A percentile compares a stretch with the other conserved stretches of the same genome.
These are phyloP conservation scores for Mortierella polycephala DNA, from an alignment of 371 early-diverging fungal species.

Conservation along the genomic window DNA sequence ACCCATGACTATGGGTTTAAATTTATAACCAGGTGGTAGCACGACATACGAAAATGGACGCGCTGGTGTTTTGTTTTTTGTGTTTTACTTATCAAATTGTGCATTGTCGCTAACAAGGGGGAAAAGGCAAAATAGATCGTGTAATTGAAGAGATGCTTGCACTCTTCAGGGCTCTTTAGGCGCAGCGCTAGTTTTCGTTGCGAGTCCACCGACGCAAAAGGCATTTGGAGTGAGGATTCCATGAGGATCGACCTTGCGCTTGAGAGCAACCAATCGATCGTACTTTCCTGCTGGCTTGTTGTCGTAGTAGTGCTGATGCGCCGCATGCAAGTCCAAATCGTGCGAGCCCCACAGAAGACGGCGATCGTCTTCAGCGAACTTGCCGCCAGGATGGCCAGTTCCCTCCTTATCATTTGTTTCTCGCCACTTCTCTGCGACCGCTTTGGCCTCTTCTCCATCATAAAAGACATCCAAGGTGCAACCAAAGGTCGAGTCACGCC, in stretches of 20 bases:
- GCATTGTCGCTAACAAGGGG: too few species aligned
- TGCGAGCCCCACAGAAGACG: slow-evolving; percentile 44
- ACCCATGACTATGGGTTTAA: too few species aligned
- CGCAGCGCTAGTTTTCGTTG: too few species aligned
- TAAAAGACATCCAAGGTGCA: slow-evolving; percentile 25
- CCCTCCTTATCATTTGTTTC: slow-evolving; percentile 7
- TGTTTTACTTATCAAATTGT: too few species aligned
- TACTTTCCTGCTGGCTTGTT: slow-evolving; percentile 26
- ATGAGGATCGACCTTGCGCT: slow-evolving; percentile 23
- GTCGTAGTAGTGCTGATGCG: slow-evolving; percentile 10
- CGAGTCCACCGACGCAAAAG: slow-evolving; percentile 49
- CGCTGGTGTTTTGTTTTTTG: too few species aligned
- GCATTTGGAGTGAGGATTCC: slow-evolving; percentile 43
- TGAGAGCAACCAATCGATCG: slow-evolving; percentile 22
- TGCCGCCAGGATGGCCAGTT: slow-evolving; percentile 9
- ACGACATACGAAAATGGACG: too few species aligned
- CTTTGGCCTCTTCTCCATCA: background rate
- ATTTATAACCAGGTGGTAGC: too few species aligned
- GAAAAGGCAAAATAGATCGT: too few species aligned
- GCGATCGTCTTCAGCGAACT: slow-evolving; percentile 33
- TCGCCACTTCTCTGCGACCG: slow-evolving; percentile 6
- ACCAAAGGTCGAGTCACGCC: slow-evolving; percentile 31
- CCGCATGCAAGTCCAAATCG: slow-evolving; percentile 36
- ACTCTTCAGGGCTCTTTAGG: too few species aligned
- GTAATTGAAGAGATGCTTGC: too few species aligned